Percentiles rank a stretch among this genome's conserved stretches.
Conservation (phyloP, 148 eudicot genomes). For the Camellia sinensis region DNA sequence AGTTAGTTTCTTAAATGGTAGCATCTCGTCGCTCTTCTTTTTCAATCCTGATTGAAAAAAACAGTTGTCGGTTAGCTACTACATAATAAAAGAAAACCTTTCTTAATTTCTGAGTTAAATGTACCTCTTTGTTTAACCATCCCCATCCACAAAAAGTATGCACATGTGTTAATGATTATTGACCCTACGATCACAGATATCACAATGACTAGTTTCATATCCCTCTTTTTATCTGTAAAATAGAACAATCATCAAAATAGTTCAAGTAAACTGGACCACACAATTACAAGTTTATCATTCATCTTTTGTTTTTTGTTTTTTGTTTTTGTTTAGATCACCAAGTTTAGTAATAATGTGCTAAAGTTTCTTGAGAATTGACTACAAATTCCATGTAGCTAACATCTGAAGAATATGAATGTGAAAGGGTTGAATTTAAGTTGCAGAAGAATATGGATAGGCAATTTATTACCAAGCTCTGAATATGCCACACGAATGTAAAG, state of each 20-base stretch:
- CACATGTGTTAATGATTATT: background rate
- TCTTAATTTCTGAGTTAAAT: background rate
- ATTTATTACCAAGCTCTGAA: conserved; percentile 30
- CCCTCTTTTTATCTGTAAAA: conserved; percentile 19
- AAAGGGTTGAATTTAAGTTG: background rate
- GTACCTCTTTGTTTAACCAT: conserved; percentile 22
- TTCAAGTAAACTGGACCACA: background rate
- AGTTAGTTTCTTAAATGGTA: background rate
- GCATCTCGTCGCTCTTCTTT: background rate
- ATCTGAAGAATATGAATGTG: no score
- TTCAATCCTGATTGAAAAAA: conserved; percentile 3
- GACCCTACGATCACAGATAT: conserved; percentile 19
- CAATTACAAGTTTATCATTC: background rate
- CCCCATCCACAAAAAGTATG: conserved; percentile 15
- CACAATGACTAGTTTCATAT: background rate
- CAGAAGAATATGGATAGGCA: background rate
- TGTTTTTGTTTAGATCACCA: no score
- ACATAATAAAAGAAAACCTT: background rate
- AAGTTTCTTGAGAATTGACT: background rate
- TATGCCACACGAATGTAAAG: conserved; percentile 37
- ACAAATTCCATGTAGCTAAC: no score
- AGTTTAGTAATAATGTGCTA: no score
- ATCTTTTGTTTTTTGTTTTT: background rate
- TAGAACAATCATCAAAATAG: background rate
- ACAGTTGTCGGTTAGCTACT: background rate